Conservation (phyloP, 2,329 filamentous ascomycete species). For the Coniochaeta prunicola region DNA sequence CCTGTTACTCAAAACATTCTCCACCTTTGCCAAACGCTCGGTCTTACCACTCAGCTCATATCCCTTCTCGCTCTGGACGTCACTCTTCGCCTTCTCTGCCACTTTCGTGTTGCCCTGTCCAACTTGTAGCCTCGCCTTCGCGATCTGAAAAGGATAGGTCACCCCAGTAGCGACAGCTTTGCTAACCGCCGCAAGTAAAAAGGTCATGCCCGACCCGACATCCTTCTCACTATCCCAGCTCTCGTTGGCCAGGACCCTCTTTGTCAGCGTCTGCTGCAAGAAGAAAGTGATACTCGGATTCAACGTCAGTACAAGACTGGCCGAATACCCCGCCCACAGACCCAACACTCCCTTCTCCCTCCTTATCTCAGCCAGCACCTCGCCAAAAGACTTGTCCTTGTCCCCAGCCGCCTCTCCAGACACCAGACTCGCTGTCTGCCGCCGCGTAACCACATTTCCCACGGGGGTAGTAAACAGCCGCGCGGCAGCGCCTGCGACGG, state of each 20-base stretch:
- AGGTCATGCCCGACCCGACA: constrained; percentile 24
- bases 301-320: constrained; percentile 69
- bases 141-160: constrained; percentile 81
- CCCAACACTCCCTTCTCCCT: constrained; percentile 57
- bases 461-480: constrained; percentile 74
- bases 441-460: constrained; percentile 73
- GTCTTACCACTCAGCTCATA: constrained; percentile 15
- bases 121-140: constrained; percentile 73
- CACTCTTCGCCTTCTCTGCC: constrained; percentile 16
- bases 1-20: constrained; percentile 9
- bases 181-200: constrained; percentile 61
- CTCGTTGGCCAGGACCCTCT: constrained; percentile 44
- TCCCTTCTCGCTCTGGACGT: not conserved
- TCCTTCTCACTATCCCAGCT: constrained; percentile 18
- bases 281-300: constrained; percentile 86
- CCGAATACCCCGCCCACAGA: constrained; percentile 86
- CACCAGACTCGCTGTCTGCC: constrained; percentile 57
- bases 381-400: constrained; percentile 33
- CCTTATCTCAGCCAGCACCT: constrained; percentile 58
- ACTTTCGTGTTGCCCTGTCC: constrained; percentile 27
- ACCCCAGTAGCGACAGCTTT: constrained; percentile 70
- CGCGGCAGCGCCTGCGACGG: constrained; percentile 66
- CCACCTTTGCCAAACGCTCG: constrained; percentile 20
- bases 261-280: constrained; percentile 65
- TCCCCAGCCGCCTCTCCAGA: constrained; percentile 10